These are phyloP conservation scores for Effrenium voratum DNA, from an alignment of 73 alveolate species.

Conservation along the genomic window DNA sequence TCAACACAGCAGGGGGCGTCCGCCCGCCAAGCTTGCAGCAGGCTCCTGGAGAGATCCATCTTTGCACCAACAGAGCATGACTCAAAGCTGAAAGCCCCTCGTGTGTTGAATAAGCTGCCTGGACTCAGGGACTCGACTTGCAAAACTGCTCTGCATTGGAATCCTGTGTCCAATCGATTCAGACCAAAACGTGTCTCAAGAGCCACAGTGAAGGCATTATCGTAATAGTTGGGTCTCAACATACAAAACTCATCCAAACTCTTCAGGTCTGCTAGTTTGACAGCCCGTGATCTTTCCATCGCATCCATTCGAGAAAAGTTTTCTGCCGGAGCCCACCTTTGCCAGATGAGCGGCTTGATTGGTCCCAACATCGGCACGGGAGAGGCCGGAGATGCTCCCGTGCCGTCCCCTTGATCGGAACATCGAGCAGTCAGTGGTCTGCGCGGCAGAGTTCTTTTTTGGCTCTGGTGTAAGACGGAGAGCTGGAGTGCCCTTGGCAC, in stretches of 20 bases:
- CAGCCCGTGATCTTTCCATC: too few species aligned
- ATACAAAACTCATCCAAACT: too few species aligned
- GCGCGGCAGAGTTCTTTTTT: too few species aligned
- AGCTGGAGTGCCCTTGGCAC: too few species aligned
- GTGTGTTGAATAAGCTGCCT: background rate
- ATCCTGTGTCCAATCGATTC: background rate
- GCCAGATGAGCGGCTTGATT: conserved; percentile 54
- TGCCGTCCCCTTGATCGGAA: too few species aligned
- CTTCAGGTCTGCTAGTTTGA: too few species aligned
- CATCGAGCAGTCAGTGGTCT: too few species aligned
- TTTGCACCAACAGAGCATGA: background rate
- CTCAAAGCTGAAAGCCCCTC: background rate
- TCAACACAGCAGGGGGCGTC: conserved; percentile 49
- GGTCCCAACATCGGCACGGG: conserved; percentile 73
- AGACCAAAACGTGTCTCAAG: too few species aligned
- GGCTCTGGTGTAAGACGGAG: too few species aligned
- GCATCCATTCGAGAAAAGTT: background rate
- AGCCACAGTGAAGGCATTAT: too few species aligned
- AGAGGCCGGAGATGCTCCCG: background rate
- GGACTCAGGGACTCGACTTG: background rate
- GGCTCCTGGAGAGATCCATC: background rate
- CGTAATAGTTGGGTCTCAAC: too few species aligned
- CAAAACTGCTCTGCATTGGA: background rate
- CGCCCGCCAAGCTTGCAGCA: too few species aligned
- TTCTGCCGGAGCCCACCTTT: background rate